Evolutionary conservation across 179 eudicot genomes (phyloP), one percentile per base, ranked within the genome.

Genomic region (Silene vulgaris): DNA sequence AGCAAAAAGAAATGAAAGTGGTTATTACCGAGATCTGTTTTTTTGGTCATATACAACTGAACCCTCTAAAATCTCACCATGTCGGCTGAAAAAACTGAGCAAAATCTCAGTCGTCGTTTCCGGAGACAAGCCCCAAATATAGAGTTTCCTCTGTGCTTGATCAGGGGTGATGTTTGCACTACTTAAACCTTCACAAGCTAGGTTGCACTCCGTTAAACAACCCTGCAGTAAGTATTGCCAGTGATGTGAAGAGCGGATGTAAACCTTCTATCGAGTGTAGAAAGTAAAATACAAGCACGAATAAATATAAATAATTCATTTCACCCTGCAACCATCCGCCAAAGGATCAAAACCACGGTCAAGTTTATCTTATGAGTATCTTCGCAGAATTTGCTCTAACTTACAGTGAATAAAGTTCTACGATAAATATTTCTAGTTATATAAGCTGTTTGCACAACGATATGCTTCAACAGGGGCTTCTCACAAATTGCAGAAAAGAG

Each of bases 31-130:
- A 64, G 90, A 87, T 72, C 64, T 87, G 79, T 84, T 85, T 69
- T 87, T 90, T 72, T 89, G 87, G 77, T 87, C 90, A 83, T 85
- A 89, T 50, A 90, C 90, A 74, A 89, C 92, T 35, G 90, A 84
- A 66, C 92, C 92, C 79, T 89, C 92, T 84, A 85, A 87, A 60
- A 89, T 84, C 54, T 87, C 90, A 17, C 90, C 92, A 66, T 87
- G 85, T 70, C 83, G 86, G 37, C 76, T 73, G 72, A 89, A 89
- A 70, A 86, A 87, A 72, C 72, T 70, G 23, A 89, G 90, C 76
- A 89, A 69, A 84, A 86, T 86, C 79, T 87, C 89, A 74, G 79
- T 87, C 5, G 89, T 86, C 54, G 75, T 89, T 40, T 89, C 89
- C 2, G 89, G 93, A 8, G 90, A 81, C 82, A 89, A 76, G 43